A percentile compares a stretch with the other conserved stretches of the same genome.
Conservation (phyloP, 2,329 filamentous ascomycete species). For the Furcasterigmium sp. region DNA sequence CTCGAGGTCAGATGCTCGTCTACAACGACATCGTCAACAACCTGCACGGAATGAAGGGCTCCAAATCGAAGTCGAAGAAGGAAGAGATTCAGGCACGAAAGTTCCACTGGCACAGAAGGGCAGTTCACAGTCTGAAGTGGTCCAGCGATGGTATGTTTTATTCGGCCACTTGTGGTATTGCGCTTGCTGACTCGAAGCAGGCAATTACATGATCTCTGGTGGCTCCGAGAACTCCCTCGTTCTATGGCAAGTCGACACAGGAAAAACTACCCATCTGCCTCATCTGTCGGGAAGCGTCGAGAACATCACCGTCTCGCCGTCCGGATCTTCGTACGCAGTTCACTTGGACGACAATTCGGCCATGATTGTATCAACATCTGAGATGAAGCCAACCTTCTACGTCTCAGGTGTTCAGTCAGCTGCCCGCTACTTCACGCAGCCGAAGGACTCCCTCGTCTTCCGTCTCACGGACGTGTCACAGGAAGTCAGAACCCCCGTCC, state of each 20-base stretch:
- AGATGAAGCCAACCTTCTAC: slow-evolving; percentile 79
- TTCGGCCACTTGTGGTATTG: background rate
- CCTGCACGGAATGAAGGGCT: slow-evolving; percentile 38
- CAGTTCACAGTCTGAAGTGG: slow-evolving; percentile 83
- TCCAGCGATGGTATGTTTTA: slow-evolving; percentile 75
- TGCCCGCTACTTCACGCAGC: slow-evolving; percentile 41
- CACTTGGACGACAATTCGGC: slow-evolving; percentile 88
- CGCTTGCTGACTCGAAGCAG: slow-evolving; percentile 39
- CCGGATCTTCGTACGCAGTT: slow-evolving; percentile 75
- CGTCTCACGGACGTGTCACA: slow-evolving; percentile 42
- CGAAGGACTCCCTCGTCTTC: slow-evolving; percentile 47
- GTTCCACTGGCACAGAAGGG: slow-evolving; percentile 86
- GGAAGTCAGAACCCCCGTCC: slow-evolving; percentile 44
- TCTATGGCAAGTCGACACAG: slow-evolving; percentile 89
- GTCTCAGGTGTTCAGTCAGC: slow-evolving; percentile 75
- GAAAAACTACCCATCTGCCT: slow-evolving; percentile 77
- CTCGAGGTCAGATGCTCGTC: slow-evolving; percentile 71
- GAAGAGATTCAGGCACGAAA: slow-evolving; percentile 55
- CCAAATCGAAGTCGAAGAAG: slow-evolving; percentile 28
- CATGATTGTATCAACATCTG: slow-evolving; percentile 85
- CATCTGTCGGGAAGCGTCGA: slow-evolving; percentile 83
- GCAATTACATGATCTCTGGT: slow-evolving; percentile 90
- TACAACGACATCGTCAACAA: slow-evolving; percentile 69
- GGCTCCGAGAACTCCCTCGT: slow-evolving; percentile 86
- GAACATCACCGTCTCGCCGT: slow-evolving; percentile 74